Conservation (phyloP, 495 filamentous ascomycete species). For the Polyplosphaeria fusca region DNA sequence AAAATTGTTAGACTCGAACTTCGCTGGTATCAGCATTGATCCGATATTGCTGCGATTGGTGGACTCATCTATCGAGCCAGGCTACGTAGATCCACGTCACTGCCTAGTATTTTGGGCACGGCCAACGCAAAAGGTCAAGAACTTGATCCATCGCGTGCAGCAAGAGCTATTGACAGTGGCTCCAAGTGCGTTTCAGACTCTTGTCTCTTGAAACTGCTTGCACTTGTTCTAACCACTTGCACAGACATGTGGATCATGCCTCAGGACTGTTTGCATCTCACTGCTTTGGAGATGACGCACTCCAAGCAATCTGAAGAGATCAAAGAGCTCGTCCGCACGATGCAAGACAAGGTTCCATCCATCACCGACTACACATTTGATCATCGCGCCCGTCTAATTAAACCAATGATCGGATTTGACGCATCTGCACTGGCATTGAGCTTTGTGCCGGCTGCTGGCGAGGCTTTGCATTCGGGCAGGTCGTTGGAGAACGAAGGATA, state of each 20-base stretch:
- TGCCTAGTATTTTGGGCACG: slow-evolving; percentile 87
- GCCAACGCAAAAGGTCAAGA: slow-evolving; percentile 65
- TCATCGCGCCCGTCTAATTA: slow-evolving; percentile 69
- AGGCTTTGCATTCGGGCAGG: slow-evolving; percentile 41
- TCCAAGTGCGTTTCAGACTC: slow-evolving; percentile 54
- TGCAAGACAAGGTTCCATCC: slow-evolving; percentile 48
- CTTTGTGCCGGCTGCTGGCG: slow-evolving; percentile 72
- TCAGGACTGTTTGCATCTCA: slow-evolving; percentile 72
- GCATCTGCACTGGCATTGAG: slow-evolving; percentile 77
- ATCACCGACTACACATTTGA: slow-evolving; percentile 62
- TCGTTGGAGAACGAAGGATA: slow-evolving; percentile 54
- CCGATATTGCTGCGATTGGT: slow-evolving; percentile 66
- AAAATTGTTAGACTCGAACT: slow-evolving; percentile 66
- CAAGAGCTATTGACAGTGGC: slow-evolving; percentile 56
- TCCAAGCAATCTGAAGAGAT: slow-evolving; percentile 63
- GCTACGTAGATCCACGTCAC: slow-evolving; percentile 67
- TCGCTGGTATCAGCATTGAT: slow-evolving; percentile 69
- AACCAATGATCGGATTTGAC: slow-evolving; percentile 81
- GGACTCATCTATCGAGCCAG: slow-evolving; percentile 57
- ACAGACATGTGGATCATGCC: slow-evolving; percentile 86
- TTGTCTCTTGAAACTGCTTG: background rate
- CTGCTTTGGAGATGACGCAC: slow-evolving; percentile 75
- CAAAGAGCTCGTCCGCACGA: slow-evolving; percentile 51
- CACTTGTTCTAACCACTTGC: slow-evolving; percentile 1
- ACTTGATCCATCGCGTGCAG: slow-evolving; percentile 67